Evolutionary conservation across 2,329 filamentous ascomycete genomes (phyloP).

Genomic region (Teratosphaeria destructans): DNA sequence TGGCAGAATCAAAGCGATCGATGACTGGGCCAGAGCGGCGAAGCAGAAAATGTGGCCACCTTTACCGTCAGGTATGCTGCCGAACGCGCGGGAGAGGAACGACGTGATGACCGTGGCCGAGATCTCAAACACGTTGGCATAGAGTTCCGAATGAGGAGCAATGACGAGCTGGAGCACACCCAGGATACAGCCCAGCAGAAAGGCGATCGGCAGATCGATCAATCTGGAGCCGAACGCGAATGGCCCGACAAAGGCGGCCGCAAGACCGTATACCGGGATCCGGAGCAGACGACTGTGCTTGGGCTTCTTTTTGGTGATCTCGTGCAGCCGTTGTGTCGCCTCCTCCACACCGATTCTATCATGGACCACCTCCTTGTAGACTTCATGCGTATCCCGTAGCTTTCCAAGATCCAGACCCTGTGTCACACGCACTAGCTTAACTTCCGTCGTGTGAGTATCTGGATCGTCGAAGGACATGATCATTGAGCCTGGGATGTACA

Average conservation of each 20-base stretch:
- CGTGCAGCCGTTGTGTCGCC: constrained; percentile 52
- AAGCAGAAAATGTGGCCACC: constrained; percentile 38
- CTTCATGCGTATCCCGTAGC: constrained; percentile 61
- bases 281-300: constrained; percentile 41
- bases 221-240: constrained; percentile 70
- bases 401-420: constrained; percentile 67
- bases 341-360: constrained; percentile 64
- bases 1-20: constrained; percentile 40
- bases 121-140: constrained; percentile 44
- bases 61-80: constrained; percentile 33
- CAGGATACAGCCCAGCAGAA: constrained; percentile 63
- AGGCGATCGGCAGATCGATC: constrained; percentile 68
- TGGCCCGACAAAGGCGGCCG: constrained; percentile 64
- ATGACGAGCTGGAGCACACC: constrained; percentile 65
- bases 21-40: constrained; percentile 40
- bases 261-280: constrained; percentile 63
- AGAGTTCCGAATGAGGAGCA: constrained; percentile 63
- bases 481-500: constrained; percentile 90
- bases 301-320: constrained; percentile 47
- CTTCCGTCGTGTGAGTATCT: constrained; percentile 65
- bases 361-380: constrained; percentile 66
- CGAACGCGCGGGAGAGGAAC: constrained; percentile 39
- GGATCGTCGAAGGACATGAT: constrained; percentile 79
- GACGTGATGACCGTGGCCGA: constrained; percentile 39
- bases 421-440: constrained; percentile 58